phyloP scores from a whole-genome alignment of 2,329 filamentous ascomycete species.

The Hypoxylon sp. region DNA sequence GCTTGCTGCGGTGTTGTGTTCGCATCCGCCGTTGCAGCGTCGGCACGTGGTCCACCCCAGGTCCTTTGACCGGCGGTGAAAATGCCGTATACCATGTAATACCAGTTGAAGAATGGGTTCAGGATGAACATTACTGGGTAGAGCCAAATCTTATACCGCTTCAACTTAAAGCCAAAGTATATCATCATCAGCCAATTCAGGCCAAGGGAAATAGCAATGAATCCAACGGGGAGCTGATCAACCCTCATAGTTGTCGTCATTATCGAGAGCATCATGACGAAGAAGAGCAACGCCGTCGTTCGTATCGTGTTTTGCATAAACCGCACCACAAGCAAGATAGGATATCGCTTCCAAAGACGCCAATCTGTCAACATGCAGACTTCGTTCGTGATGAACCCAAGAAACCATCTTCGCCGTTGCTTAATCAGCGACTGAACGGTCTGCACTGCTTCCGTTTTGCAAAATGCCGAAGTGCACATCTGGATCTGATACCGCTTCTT shows the following conservation, averaged over 20 bases:
- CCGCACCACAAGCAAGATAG: slow-evolving; percentile 84
- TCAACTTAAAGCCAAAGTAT: slow-evolving; percentile 90
- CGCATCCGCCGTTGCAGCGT: slow-evolving; percentile 83
- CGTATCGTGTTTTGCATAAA: slow-evolving; percentile 98
- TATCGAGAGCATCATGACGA: slow-evolving; percentile 90
- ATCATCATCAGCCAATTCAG: slow-evolving; percentile 97
- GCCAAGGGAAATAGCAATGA: slow-evolving; percentile 91
- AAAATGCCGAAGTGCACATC: slow-evolving; percentile 97
- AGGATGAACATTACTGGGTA: slow-evolving; percentile 96
- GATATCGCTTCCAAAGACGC: slow-evolving; percentile 91
- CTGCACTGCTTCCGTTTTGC: slow-evolving; percentile 97
- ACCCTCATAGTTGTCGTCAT: slow-evolving; percentile 85
- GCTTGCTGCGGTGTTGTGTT: slow-evolving; percentile 83
- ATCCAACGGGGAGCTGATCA: slow-evolving; percentile 86
- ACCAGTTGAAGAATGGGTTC: slow-evolving; percentile 98
- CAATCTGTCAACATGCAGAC: slow-evolving; percentile 98
- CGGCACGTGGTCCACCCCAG: slow-evolving; percentile 93
- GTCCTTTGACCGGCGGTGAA: slow-evolving; percentile 94
- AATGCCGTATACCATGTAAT: slow-evolving; percentile 97
- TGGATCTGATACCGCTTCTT: slow-evolving; percentile 95
- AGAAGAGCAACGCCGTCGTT: slow-evolving; percentile 92
- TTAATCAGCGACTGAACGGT: slow-evolving; percentile 88
- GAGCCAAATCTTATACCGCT: slow-evolving; percentile 92
- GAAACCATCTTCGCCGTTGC: slow-evolving; percentile 95
- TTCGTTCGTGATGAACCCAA: slow-evolving; percentile 98